Conservation (phyloP, 108 stramenopile species). For the Parietichytrium sp. region DNA sequence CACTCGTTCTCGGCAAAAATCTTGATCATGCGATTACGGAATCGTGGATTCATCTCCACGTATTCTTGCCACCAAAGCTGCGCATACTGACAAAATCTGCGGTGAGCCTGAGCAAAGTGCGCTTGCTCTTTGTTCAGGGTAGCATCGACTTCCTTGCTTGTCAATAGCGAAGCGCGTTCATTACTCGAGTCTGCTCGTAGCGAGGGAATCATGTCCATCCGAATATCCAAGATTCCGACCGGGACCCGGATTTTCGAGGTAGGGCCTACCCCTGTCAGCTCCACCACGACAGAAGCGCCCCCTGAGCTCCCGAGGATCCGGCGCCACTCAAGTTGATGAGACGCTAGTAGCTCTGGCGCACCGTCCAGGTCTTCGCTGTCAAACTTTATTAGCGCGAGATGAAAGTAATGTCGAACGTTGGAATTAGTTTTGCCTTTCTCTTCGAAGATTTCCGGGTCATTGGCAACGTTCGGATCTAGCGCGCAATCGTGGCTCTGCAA, state of each 20-base stretch:
- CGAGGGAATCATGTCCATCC: background rate
- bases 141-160: background rate
- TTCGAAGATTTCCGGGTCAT: background rate
- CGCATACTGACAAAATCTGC: constrained; percentile 57
- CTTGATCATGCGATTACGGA: constrained; percentile 4
- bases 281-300: background rate
- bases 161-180: background rate
- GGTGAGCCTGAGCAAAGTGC: constrained; percentile 45
- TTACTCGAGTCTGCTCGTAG: background rate
- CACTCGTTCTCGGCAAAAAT: constrained; percentile 58
- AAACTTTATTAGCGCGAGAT: background rate
- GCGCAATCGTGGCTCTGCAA: background rate
- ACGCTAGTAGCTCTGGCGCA: background rate
- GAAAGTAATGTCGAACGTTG: background rate
- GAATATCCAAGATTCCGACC: background rate
- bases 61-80: constrained; percentile 54
- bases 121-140: background rate
- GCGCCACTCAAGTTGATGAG: background rate
- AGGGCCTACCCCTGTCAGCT: background rate
- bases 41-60: background rate
- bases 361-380: background rate
- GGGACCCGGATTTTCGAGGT: background rate
- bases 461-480: no score
- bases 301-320: background rate
- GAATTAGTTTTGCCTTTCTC: background rate